Conservation (phyloP, 305 asterid species). For the Ajuga reptans region DNA sequence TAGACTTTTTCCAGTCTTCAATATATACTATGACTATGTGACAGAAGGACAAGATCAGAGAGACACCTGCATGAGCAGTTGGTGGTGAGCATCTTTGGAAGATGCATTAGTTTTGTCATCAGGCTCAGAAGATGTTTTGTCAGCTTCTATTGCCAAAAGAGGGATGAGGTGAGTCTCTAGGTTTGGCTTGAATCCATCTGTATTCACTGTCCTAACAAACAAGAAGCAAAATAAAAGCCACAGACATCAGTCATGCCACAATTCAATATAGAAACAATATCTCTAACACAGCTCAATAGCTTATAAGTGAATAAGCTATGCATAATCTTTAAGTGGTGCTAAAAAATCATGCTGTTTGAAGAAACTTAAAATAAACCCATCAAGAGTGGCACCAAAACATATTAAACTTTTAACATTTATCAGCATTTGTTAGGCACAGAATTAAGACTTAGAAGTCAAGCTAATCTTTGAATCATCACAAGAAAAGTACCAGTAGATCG, state of each 20-base stretch:
- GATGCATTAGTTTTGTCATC: conserved; percentile 42
- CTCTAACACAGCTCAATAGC: background rate
- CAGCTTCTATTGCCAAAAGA: conserved; percentile 62
- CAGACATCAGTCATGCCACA: conserved; percentile 15
- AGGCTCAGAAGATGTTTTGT: conserved; percentile 41
- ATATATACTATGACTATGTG: background rate
- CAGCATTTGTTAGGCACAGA: background rate
- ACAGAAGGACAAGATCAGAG: conserved; percentile 22
- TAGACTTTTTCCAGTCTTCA: conserved; percentile 1
- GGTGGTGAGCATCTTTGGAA: conserved; percentile 65
- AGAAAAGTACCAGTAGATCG: background rate
- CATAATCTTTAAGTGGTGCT: background rate
- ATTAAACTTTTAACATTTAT: background rate
- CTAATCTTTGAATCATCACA: background rate
- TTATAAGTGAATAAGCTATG: background rate
- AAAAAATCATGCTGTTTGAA: conserved; percentile 11
- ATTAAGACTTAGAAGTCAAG: background rate
- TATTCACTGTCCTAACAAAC: conserved; percentile 68
- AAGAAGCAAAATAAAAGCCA: conserved; percentile 33
- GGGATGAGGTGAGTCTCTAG: conserved; percentile 89
- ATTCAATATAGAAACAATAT: conserved; percentile 13
- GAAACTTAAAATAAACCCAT: background rate
- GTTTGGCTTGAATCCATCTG: conserved; percentile 96
- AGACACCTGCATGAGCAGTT: conserved; percentile 70
- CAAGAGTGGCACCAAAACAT: background rate